Conservation (phyloP, 2,329 filamentous ascomycete genomes). For the Raffaelea albimanens region DNA sequence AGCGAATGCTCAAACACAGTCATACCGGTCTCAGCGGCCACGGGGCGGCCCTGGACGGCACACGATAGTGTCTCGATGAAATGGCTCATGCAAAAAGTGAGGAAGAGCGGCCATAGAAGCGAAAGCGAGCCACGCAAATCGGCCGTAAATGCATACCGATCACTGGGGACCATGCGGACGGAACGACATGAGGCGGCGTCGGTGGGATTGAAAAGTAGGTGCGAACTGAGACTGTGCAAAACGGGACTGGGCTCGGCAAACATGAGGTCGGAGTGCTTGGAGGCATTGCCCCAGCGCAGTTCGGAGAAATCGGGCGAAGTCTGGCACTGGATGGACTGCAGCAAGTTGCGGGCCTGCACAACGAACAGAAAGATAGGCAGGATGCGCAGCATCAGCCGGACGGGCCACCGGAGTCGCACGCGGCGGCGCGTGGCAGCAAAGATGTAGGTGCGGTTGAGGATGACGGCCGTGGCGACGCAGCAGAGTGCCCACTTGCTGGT, state of each 20-base stretch:
- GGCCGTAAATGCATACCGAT: constrained; percentile 37
- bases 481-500: constrained; percentile 88
- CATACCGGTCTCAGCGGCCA: constrained; percentile 85
- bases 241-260: constrained; percentile 61
- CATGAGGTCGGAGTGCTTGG: constrained; percentile 56
- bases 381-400: constrained; percentile 60
- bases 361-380: constrained; percentile 62
- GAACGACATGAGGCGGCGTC: constrained; percentile 68
- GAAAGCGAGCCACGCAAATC: constrained; percentile 69
- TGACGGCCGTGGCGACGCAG: constrained; percentile 75
- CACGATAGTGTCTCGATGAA: constrained; percentile 84
- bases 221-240: constrained; percentile 63
- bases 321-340: constrained; percentile 87
- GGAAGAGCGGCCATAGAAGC: constrained; percentile 64
- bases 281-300: constrained; percentile 59
- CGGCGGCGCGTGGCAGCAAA: constrained; percentile 82
- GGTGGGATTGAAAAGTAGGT: constrained; percentile 61
- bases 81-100: constrained; percentile 63
- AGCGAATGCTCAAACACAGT: constrained; percentile 93
- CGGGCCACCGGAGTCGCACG: constrained; percentile 64
- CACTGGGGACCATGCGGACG: constrained; percentile 58
- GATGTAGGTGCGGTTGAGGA: constrained; percentile 86
- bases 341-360: constrained; percentile 57
- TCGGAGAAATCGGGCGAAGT: constrained; percentile 64
- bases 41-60: constrained; percentile 72